Conservation (phyloP, 352 stramenopile genomes). For the Pythium diclinum region DNA sequence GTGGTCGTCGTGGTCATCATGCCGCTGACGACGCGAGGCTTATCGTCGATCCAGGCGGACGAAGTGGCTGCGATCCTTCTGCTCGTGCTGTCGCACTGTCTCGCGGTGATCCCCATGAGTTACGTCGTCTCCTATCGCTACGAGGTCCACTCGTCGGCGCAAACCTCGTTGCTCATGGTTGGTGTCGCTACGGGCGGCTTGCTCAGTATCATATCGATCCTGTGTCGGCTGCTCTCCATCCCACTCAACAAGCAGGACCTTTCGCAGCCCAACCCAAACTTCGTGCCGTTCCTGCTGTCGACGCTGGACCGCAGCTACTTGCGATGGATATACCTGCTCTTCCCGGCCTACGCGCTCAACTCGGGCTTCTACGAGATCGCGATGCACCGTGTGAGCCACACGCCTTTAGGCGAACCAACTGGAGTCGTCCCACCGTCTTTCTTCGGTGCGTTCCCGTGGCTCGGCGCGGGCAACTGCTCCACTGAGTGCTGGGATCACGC, state of each 20-base stretch:
- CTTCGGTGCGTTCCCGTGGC: slow-evolving; percentile 35
- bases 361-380: slow-evolving; percentile 62
- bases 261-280: slow-evolving; percentile 35
- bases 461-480: neutral
- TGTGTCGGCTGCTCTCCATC: slow-evolving; percentile 27
- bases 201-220: slow-evolving; percentile 68
- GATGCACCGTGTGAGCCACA: slow-evolving; percentile 41
- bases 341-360: slow-evolving; percentile 59
- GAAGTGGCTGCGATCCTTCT: slow-evolving; percentile 38
- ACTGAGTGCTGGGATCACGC: slow-evolving; percentile 34
- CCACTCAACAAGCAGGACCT: neutral
- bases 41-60: slow-evolving; percentile 29
- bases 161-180: slow-evolving; percentile 60
- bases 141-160: slow-evolving; percentile 47
- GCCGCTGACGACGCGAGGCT: slow-evolving; percentile 7
- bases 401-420: slow-evolving; percentile 4
- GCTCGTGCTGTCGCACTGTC: slow-evolving; percentile 38
- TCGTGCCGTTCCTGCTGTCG: slow-evolving; percentile 24
- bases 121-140: slow-evolving; percentile 60
- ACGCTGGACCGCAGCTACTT: slow-evolving; percentile 58
- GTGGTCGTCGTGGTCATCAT: slow-evolving; percentile 24
- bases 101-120: slow-evolving; percentile 48
- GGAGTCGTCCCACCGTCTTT: slow-evolving; percentile 31
- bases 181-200: slow-evolving; percentile 46
- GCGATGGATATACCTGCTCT: slow-evolving; percentile 63